phyloP scores from a whole-genome alignment of 2,329 filamentous ascomycete genomes.

The Clonostachys solani region DNA sequence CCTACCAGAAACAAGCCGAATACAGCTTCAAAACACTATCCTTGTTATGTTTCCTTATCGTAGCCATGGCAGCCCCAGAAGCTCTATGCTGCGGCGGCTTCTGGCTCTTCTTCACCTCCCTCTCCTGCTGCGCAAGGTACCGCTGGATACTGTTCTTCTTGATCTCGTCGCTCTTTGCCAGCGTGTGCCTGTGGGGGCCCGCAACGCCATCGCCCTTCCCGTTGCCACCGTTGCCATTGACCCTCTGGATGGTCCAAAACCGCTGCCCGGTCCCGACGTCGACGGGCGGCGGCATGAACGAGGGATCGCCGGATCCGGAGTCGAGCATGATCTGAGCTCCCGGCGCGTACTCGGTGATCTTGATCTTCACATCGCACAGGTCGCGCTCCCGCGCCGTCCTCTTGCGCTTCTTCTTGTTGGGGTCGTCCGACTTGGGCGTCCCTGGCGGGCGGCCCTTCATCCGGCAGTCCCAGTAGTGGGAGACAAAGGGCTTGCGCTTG shows the following conservation, averaged over 20 bases:
- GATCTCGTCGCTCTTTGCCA: slow-evolving; percentile 72
- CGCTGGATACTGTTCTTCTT: slow-evolving; percentile 78
- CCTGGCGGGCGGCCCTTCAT: slow-evolving; percentile 76
- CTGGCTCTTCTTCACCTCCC: slow-evolving; percentile 59
- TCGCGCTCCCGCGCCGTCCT: slow-evolving; percentile 70
- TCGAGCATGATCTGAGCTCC: slow-evolving; percentile 34
- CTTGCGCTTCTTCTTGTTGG: slow-evolving; percentile 78
- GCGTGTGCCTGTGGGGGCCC: slow-evolving; percentile 69
- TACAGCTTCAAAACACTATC: slow-evolving; percentile 73
- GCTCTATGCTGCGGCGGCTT: slow-evolving; percentile 70
- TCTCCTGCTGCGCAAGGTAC: slow-evolving; percentile 58
- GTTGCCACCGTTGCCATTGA: slow-evolving; percentile 73
- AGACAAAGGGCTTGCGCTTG: slow-evolving; percentile 78
- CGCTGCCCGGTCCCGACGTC: slow-evolving; percentile 26
- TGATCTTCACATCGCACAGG: slow-evolving; percentile 84
- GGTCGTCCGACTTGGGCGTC: slow-evolving; percentile 75
- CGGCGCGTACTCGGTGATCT: slow-evolving; percentile 75
- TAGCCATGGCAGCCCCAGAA: slow-evolving; percentile 65
- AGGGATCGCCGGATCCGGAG: background rate
- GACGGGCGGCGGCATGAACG: slow-evolving; percentile 29
- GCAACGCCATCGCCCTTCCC: slow-evolving; percentile 66
- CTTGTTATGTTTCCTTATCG: slow-evolving; percentile 65
- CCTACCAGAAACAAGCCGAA: slow-evolving; percentile 79
- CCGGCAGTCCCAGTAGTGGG: slow-evolving; percentile 81
- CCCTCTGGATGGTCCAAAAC: slow-evolving; percentile 72